Conservation (phyloP, 768 basidiomycete species). For the Phaeolepiota aurea region DNA sequence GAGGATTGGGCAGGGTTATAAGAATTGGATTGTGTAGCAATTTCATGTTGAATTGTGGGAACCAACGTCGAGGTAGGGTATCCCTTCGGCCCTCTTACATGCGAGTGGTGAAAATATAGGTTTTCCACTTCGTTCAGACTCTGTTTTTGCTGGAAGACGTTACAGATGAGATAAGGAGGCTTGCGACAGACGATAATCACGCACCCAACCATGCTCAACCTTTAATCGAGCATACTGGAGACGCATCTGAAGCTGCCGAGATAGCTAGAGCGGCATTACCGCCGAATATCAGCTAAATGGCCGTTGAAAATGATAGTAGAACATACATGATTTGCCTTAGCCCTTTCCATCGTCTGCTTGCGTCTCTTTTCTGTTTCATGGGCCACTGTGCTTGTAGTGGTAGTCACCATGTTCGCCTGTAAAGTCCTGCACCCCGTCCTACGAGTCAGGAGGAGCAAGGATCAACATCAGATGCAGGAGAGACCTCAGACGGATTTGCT, state of each 20-base stretch:
- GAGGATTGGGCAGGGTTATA: conserved; percentile 17
- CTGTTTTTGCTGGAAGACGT: conserved; percentile 53
- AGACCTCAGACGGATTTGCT: no score
- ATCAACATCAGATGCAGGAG: no score
- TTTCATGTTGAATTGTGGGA: conserved; percentile 9
- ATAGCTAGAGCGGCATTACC: conserved; percentile 56
- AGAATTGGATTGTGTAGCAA: neutral
- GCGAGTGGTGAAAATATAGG: conserved; percentile 70
- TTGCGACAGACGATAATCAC: conserved; percentile 1
- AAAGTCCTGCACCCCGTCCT: no score
- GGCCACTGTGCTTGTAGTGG: conserved; percentile 18
- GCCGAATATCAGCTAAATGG: neutral
- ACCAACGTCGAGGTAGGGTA: conserved; percentile 15
- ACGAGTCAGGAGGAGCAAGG: no score
- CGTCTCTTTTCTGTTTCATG: conserved; percentile 34
- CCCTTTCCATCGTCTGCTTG: conserved; percentile 44
- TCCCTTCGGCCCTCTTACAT: conserved; percentile 31
- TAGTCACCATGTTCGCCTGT: conserved; percentile 23
- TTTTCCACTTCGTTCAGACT: conserved; percentile 78
- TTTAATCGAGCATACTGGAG: conserved; percentile 73
- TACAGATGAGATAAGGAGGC: neutral
- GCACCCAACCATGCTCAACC: conserved; percentile 76
- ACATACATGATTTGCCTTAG: conserved; percentile 51
- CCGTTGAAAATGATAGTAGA: conserved; percentile 1
- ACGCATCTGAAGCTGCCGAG: conserved; percentile 63